phyloP scores from a whole-genome alignment of 2,329 filamentous ascomycete genomes.

The Bipolaris bicolor region DNA sequence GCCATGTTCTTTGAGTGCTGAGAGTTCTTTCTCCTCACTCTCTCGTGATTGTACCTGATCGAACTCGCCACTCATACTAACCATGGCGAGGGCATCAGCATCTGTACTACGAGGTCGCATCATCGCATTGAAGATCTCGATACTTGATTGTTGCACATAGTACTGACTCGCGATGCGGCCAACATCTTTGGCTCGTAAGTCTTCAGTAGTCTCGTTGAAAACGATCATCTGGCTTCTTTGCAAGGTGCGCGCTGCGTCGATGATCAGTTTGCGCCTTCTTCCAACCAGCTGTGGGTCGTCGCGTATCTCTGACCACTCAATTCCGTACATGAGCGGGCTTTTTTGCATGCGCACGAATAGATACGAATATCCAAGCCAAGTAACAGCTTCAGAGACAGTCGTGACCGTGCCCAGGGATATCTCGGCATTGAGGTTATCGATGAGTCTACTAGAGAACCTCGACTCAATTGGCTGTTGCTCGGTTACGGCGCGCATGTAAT shows the following conservation, averaged over 20 bases:
- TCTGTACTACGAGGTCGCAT: slow-evolving; percentile 87
- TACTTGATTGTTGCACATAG: slow-evolving; percentile 90
- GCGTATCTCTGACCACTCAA: slow-evolving; percentile 88
- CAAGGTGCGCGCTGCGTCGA: slow-evolving; percentile 83
- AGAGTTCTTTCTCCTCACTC: slow-evolving; percentile 86
- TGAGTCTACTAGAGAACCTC: slow-evolving; percentile 89
- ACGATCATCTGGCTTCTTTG: slow-evolving; percentile 99
- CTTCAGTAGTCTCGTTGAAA: slow-evolving; percentile 93
- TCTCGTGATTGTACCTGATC: slow-evolving; percentile 95
- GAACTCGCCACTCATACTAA: slow-evolving; percentile 96
- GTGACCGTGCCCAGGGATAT: slow-evolving; percentile 94
- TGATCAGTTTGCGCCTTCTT: slow-evolving; percentile 81
- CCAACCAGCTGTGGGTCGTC: slow-evolving; percentile 90
- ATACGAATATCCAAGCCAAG: slow-evolving; percentile 98
- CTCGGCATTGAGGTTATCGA: slow-evolving; percentile 96
- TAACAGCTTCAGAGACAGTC: slow-evolving; percentile 88
- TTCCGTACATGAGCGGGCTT: slow-evolving; percentile 90
- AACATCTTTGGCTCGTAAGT: slow-evolving; percentile 91
- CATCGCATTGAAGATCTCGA: slow-evolving; percentile 95
- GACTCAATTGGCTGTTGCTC: slow-evolving; percentile 97
- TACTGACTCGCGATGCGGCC: slow-evolving; percentile 97
- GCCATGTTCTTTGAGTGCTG: slow-evolving; percentile 69
- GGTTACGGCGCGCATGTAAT: slow-evolving; percentile 92
- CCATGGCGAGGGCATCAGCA: slow-evolving; percentile 93
- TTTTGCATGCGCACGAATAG: slow-evolving; percentile 95